Percentiles rank a stretch among this genome's conserved stretches.
Evolutionary conservation across 163 green algal species (phyloP).

Genomic region (Scenedesmus sp.): DNA sequence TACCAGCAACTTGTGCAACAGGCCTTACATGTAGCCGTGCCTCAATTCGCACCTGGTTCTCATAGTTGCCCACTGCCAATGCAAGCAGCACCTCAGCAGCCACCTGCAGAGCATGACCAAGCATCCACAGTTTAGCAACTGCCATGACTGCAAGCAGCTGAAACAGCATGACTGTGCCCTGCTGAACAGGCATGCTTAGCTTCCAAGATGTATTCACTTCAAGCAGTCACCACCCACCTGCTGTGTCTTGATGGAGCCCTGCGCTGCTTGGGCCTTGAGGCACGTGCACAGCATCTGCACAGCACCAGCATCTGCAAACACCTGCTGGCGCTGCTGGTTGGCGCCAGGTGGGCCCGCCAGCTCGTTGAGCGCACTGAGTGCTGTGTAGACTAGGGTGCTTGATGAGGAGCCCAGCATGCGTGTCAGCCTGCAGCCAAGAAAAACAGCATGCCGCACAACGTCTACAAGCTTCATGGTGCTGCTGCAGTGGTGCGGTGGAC

Average conservation of each 20-base stretch:
- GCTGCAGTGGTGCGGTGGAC: neutral
- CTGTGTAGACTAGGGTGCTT: neutral
- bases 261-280: neutral
- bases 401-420: neutral
- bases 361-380: neutral
- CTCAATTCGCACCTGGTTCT: neutral
- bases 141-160: neutral
- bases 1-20: no score
- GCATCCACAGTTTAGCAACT: neutral
- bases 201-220: no score
- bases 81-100: neutral
- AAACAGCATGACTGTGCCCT: no score
- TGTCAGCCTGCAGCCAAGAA: neutral
- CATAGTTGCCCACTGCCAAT: neutral
- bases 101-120: neutral
- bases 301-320: constrained; percentile 20
- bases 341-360: neutral
- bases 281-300: constrained; percentile 14
- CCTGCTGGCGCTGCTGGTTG: neutral
- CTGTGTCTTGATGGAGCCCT: neutral
- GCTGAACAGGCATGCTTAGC: no score
- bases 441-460: neutral
- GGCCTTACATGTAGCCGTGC: neutral
- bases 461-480: neutral
- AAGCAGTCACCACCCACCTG: neutral